Evolutionary conservation across 208 protist genomes (phyloP), one percentile per base, ranked within the genome.

Genomic region (Vickermania ingenoplastis): DNA sequence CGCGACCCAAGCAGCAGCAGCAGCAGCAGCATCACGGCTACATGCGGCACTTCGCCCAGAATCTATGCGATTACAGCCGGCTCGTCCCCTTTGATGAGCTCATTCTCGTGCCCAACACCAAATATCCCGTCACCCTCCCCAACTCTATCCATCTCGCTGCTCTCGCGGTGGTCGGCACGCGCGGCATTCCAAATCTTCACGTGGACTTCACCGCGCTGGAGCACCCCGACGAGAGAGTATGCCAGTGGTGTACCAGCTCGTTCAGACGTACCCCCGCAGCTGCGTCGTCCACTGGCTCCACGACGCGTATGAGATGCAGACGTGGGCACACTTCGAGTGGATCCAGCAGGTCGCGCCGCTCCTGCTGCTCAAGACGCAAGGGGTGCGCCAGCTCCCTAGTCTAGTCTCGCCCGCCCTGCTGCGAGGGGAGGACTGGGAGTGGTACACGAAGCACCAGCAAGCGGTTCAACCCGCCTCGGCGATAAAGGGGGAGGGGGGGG

Each of bases 131-230:
- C 4, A 80, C 73, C 17, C 63, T 92, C 30, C 74, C 75, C 14
- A 73, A 81, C 31, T 95, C 88, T 4, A 84, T 79, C 23, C 85
- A 95, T 64, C 69, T 95, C 26, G 89, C 89, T 3, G 89, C 89
- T 2, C 53, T 95, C 14, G 73, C 89, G 52, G 75, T 85, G 7
- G 77, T 95, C 26, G 80, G 75, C 5, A 78, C 81, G 54, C 75
- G 82, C 51, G 85, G 80, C 1, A 66, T 95, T 27, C 64, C 82
- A 0, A 71, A 76, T 52, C 84, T 92, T 3, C 83, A 92, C 65
- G 81, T 91, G 11, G 89, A 95, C 64, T 92, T 95, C 64, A 86
- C 79, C 27, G 84, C 89, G 11, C 74, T 95, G 2, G 84, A 95
- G 70, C 80, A 92, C 65, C 89, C 84, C 1, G 85, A 92, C 69